phyloP scores from a whole-genome alignment of 441 rosid genomes.

The Erodium texanum region DNA sequence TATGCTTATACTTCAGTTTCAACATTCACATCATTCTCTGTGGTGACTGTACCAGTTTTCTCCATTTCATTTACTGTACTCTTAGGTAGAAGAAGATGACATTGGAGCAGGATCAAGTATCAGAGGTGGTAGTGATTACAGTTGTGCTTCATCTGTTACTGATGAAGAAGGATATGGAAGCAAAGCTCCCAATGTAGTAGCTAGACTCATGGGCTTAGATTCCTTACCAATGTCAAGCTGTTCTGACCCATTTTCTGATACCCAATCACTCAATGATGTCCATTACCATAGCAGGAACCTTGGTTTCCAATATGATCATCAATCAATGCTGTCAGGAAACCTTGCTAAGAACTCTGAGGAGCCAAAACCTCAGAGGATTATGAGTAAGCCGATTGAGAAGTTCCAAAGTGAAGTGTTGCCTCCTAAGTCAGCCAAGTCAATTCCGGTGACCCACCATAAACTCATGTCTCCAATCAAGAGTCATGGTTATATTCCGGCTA shows the following conservation, averaged over 20 bases:
- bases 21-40: neutral
- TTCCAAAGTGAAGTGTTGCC: slow-evolving; percentile 90
- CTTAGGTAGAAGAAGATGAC: slow-evolving; percentile 71
- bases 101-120: slow-evolving; percentile 35
- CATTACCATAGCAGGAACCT: slow-evolving; percentile 39
- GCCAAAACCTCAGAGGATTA: slow-evolving; percentile 36
- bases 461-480: slow-evolving; percentile 92
- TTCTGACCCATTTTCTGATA: slow-evolving; percentile 52
- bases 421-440: slow-evolving; percentile 88
- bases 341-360: slow-evolving; percentile 26
- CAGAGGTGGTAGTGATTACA: slow-evolving; percentile 56
- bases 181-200: slow-evolving; percentile 80
- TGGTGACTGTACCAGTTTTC: slow-evolving; percentile 6
- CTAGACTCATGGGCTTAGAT: slow-evolving; percentile 94
- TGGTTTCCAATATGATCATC: slow-evolving; percentile 39
- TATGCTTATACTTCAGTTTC: neutral
- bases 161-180: slow-evolving; percentile 80
- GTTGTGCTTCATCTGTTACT: slow-evolving; percentile 86
- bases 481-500: slow-evolving; percentile 68
- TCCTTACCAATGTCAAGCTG: slow-evolving; percentile 56
- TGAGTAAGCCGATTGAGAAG: slow-evolving; percentile 66
- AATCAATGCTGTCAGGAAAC: slow-evolving; percentile 43
- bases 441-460: slow-evolving; percentile 79
- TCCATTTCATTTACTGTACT: slow-evolving; percentile 8
- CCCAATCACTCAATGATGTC: slow-evolving; percentile 44